Evolutionary conservation across 2,329 filamentous ascomycete species (phyloP).

Genomic region (Phialophora chinensis): DNA sequence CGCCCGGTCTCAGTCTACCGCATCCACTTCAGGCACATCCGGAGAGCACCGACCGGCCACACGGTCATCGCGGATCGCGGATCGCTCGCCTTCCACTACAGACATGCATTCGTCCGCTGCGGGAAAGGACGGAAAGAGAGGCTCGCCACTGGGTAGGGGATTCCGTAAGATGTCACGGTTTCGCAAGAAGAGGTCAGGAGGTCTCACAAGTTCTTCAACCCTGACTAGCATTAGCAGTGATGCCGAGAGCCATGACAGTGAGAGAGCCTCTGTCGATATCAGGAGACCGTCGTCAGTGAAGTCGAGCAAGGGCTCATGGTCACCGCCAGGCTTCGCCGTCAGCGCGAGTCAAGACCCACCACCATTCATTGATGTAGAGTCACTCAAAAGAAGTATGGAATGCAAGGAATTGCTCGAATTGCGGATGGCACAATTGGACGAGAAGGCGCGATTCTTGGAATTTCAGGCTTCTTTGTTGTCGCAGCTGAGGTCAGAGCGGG

Average conservation of each 20-base stretch:
- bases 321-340: conserved; percentile 24
- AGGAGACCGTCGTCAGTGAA: conserved; percentile 33
- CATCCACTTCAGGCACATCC: conserved; percentile 39
- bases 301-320: conserved; percentile 37
- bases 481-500: conserved; percentile 31
- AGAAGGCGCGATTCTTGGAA: conserved; percentile 38
- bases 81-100: conserved; percentile 19
- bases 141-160: conserved; percentile 35
- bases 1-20: conserved; percentile 38
- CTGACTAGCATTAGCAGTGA: conserved; percentile 34
- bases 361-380: conserved; percentile 29
- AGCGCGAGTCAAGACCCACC: conserved; percentile 28
- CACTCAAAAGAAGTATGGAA: conserved; percentile 35
- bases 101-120: conserved; percentile 24
- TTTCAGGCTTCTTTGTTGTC: conserved; percentile 34
- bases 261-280: conserved; percentile 22
- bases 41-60: conserved; percentile 36
- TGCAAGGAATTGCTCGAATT: conserved; percentile 35
- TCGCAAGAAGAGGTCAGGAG: conserved; percentile 34
- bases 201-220: conserved; percentile 27
- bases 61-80: conserved; percentile 26
- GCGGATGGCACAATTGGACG: conserved; percentile 37
- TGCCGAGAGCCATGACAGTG: conserved; percentile 25
- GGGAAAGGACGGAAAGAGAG: conserved; percentile 32
- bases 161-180: conserved; percentile 38